Base-by-base conservation (phyloP, 345 rosid genomes). In the Nasturtium officinale region DNA sequence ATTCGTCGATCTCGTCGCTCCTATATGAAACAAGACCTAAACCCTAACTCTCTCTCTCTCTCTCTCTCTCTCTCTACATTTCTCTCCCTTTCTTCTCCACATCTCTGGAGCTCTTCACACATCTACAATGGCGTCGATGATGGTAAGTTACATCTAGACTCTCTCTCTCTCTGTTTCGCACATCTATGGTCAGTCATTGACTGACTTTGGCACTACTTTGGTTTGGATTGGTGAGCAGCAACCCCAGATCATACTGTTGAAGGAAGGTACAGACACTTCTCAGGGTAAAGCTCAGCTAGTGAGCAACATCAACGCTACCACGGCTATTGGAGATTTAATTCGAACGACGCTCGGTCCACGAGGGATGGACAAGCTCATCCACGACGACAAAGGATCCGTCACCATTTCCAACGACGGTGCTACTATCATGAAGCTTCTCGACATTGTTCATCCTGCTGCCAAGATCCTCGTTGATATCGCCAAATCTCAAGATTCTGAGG, bases 381-480 rank as follows among this genome's bases (percentile, higher is more conserved):
- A 96, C 65, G 99, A 92, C 75, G 95, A 90, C 71, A 92, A 92
- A 73, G 99, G 98, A 7, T 65, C 32, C 17, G 98, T 96, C 70
- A 96, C 99, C 78, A 90, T 96, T 61, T 96, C 99, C 7, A 92
- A 96, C 78, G 99, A 96, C 60, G 99, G 98, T 4, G 99, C 99
- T 33, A 92, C 99, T 26, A 96, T 96, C 54, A 92, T 92, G 98
- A 96, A 96, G 87, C 88, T 96, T 5, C 99, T 96, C 17, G 96
- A 96, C 50, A 86, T 96, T 48, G 83, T 92, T 10, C 99, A 96
- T 61, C 99, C 99, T 3, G 96, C 99, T 2, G 96, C 98, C 38
- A 96, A 96, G 91, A 96, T 96, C 86, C 97, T 96, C 75, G 97
- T 90, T 2, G 99, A 96, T 78, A 96, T 96, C 72, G 99, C 99